Evolutionary conservation across 192 early-diverging fungal genomes (phyloP).

Genomic region (Obelidium mucronatum): DNA sequence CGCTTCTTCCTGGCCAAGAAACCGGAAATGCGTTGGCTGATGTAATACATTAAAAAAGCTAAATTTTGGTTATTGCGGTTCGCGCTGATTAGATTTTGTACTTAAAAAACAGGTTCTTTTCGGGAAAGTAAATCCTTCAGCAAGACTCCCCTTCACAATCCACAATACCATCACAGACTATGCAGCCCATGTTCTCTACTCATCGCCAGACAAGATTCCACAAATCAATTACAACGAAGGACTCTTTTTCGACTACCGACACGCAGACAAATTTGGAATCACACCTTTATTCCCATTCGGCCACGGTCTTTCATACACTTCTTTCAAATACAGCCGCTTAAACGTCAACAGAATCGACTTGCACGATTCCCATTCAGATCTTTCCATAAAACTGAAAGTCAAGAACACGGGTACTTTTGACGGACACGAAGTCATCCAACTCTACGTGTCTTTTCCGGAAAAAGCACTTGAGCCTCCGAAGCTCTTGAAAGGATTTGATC

Average conservation of each 20-base stretch:
- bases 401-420: slow-evolving; percentile 43
- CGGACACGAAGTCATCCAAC: slow-evolving; percentile 56
- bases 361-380: neutral
- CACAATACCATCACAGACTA: slow-evolving; percentile 52
- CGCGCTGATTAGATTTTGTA: too few species aligned
- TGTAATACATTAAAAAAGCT: slow-evolving; percentile 35
- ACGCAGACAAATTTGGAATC: slow-evolving; percentile 54
- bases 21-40: slow-evolving; percentile 71
- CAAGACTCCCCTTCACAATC: slow-evolving; percentile 73
- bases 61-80: neutral
- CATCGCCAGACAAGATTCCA: slow-evolving; percentile 6
- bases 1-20: slow-evolving; percentile 72
- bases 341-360: neutral
- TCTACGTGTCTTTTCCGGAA: slow-evolving; percentile 51
- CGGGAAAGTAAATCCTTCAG: slow-evolving; percentile 72
- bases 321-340: slow-evolving; percentile 57
- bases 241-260: slow-evolving; percentile 65
- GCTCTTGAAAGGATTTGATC: slow-evolving; percentile 48
- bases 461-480: slow-evolving; percentile 39
- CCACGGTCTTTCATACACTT: slow-evolving; percentile 70
- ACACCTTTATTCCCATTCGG: slow-evolving; percentile 65
- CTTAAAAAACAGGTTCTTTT: slow-evolving; percentile 57
- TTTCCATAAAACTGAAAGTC: slow-evolving; percentile 46
- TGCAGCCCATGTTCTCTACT: slow-evolving; percentile 36
- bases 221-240: slow-evolving; percentile 61